Evolutionary conservation across 1,284 basidiomycete genomes (phyloP).

Genomic region (Hemileia vastatrix): DNA sequence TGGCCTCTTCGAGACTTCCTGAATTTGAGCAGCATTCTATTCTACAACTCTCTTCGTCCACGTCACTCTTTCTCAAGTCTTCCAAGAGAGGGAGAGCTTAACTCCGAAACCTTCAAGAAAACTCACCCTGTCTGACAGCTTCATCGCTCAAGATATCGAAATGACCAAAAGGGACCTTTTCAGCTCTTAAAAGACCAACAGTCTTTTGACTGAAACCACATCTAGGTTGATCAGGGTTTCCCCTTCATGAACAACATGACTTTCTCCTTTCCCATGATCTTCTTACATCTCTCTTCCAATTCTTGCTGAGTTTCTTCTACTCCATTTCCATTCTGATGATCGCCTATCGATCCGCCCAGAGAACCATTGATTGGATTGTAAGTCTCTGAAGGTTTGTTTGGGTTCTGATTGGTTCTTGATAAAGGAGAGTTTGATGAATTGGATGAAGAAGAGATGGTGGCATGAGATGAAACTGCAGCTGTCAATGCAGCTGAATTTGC

Average conservation of each 20-base stretch:
- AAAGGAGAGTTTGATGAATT: constrained; percentile 25
- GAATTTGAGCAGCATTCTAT: no score
- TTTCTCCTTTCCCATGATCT: constrained; percentile 40
- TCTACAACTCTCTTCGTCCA: no score
- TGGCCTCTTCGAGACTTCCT: constrained; percentile 48
- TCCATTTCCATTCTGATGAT: constrained; percentile 18
- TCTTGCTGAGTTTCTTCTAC: constrained; percentile 36
- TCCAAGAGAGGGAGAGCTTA: no score
- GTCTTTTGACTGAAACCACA: constrained; percentile 40
- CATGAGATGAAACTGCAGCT: constrained; percentile 54
- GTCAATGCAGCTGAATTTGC: constrained; percentile 69
- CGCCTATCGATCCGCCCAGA: no score
- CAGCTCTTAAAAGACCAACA: constrained; percentile 38
- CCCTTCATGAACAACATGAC: constrained; percentile 44
- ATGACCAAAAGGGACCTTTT: constrained; percentile 49
- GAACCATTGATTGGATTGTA: constrained; percentile 23
- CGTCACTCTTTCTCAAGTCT: no score
- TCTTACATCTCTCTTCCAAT: constrained; percentile 40
- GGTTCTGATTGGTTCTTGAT: constrained; percentile 32
- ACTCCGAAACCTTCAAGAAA: no score
- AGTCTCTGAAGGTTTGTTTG: constrained; percentile 30
- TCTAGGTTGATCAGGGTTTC: constrained; percentile 34
- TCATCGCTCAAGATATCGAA: constrained; percentile 55
- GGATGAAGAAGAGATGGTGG: constrained; percentile 4
- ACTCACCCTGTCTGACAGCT: constrained; percentile 53